Percentiles rank a stretch among this genome's conserved stretches.
These are phyloP conservation scores for Oryza punctata DNA, from an alignment of 176 grass and related monocot species.

Conservation along the genomic window DNA sequence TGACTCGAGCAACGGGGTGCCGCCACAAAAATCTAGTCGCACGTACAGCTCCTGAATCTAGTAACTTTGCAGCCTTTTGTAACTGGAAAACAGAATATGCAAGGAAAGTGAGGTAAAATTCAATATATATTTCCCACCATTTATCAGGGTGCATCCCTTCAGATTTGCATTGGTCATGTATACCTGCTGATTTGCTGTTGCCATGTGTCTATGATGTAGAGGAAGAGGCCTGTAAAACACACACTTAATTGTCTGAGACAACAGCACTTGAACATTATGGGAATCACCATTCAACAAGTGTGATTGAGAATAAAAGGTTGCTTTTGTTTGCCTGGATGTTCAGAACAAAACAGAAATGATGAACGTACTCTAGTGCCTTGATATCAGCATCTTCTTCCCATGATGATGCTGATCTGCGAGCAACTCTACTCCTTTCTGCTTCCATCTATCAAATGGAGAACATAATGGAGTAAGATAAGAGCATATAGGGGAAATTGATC, in stretches of 20 bases:
- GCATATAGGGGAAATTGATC: background rate
- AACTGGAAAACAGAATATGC: constrained; percentile 65
- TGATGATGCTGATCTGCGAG: constrained; percentile 68
- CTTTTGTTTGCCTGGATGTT: constrained; percentile 1
- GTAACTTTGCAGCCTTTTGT: constrained; percentile 91
- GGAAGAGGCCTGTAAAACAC: constrained; percentile 83
- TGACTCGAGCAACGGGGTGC: constrained; percentile 90
- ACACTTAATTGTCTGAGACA: constrained; percentile 44
- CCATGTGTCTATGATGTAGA: constrained; percentile 94
- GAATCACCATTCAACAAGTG: background rate
- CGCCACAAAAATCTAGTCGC: constrained; percentile 98
- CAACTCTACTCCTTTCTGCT: constrained; percentile 84
- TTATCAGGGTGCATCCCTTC: constrained; percentile 7
- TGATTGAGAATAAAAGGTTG: background rate
- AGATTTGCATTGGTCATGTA: constrained; percentile 3
- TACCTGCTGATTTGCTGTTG: constrained; percentile 80
- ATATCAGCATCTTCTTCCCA: constrained; percentile 99
- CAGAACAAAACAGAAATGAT: background rate
- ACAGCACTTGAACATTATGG: background rate
- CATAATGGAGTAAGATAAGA: constrained; percentile 41
- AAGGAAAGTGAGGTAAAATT: constrained; percentile 19
- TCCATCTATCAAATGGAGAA: constrained; percentile 65
- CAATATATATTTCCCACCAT: background rate
- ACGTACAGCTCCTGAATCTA: constrained; percentile 93
- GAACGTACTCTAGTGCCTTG: constrained; percentile 82